Conservation (phyloP, 2,329 filamentous ascomycete species). For the Colletotrichum neosansevieriae region DNA sequence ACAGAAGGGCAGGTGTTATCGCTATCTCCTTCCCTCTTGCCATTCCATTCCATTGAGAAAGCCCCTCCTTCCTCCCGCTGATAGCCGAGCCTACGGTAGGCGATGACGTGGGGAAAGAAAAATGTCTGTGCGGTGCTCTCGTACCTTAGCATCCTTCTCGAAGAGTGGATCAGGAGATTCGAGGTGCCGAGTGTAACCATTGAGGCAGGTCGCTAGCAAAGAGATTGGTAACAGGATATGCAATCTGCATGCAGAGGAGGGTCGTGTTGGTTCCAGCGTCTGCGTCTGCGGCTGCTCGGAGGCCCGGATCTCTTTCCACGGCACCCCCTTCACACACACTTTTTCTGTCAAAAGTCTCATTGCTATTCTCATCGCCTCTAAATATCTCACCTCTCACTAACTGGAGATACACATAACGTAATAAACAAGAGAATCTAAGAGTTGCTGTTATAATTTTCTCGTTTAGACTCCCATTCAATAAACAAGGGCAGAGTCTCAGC, state of each 20-base stretch:
- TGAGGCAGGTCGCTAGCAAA: conserved; percentile 22
- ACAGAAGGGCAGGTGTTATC: conserved; percentile 29
- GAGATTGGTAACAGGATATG: conserved; percentile 23
- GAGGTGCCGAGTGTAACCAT: conserved; percentile 38
- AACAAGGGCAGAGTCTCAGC: neutral
- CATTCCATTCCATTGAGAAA: neutral
- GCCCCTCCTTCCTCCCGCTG: conserved; percentile 31
- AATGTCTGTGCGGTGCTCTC: neutral
- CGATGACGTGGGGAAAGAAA: conserved; percentile 35
- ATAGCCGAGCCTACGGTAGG: conserved; percentile 36
- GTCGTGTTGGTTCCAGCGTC: neutral
- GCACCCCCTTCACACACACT: conserved; percentile 1
- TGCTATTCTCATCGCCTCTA: neutral
- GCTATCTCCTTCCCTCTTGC: conserved; percentile 21
- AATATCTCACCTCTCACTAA: neutral
- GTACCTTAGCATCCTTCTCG: too few relatives aligned
- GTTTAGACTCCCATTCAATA: neutral
- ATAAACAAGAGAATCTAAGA: neutral
- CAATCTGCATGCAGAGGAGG: conserved; percentile 18
- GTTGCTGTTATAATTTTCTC: neutral
- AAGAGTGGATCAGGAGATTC: conserved; percentile 21
- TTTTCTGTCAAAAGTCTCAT: neutral
- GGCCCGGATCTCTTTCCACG: conserved; percentile 36
- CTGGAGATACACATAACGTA: conserved; percentile 17
- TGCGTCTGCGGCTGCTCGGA: conserved; percentile 24